These are phyloP conservation scores for Mycena epipterygia DNA, from an alignment of 768 basidiomycete genomes.

Conservation along the genomic window DNA sequence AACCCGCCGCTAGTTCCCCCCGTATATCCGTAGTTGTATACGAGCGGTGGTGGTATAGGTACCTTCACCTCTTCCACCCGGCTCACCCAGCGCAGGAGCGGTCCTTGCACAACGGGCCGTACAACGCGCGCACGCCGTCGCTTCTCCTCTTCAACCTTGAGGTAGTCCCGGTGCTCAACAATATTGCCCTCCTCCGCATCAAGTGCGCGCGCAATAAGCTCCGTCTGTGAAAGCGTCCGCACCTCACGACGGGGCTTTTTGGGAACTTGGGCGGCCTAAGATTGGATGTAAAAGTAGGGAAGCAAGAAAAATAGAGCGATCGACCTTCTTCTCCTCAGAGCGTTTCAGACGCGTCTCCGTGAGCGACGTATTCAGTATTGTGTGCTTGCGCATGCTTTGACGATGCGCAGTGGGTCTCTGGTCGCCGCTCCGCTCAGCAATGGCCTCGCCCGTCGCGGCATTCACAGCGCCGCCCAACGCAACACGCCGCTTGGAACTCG, in stretches of 20 bases:
- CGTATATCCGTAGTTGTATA: conserved; percentile 29
- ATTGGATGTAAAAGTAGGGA: background rate
- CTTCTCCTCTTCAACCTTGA: conserved; percentile 86
- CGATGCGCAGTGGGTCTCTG: conserved; percentile 45
- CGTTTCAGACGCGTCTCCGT: conserved; percentile 76
- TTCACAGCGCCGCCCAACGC: conserved; percentile 68
- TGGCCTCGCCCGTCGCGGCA: conserved; percentile 72
- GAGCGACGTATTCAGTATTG: conserved; percentile 78
- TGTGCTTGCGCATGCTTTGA: conserved; percentile 77
- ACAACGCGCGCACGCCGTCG: conserved; percentile 76
- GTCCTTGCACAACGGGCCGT: conserved; percentile 73
- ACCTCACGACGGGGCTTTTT: conserved; percentile 71
- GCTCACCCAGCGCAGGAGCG: conserved; percentile 81
- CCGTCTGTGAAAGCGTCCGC: conserved; percentile 79
- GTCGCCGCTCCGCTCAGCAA: conserved; percentile 46
- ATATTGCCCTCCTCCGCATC: conserved; percentile 92
- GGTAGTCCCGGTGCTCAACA: conserved; percentile 82
- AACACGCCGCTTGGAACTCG: conserved; percentile 58
- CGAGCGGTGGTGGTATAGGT: conserved; percentile 47
- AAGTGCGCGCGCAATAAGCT: conserved; percentile 85
- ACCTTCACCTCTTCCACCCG: conserved; percentile 70
- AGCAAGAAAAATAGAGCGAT: conserved; percentile 29
- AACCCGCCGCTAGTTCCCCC: conserved; percentile 35
- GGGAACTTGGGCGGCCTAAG: conserved; percentile 66
- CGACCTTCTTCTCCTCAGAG: conserved; percentile 73